Percentiles rank a stretch among this genome's conserved stretches.
Evolutionary conservation across 306 rosid genomes (phyloP).

Genomic region (Sechiopsis laciniata): DNA sequence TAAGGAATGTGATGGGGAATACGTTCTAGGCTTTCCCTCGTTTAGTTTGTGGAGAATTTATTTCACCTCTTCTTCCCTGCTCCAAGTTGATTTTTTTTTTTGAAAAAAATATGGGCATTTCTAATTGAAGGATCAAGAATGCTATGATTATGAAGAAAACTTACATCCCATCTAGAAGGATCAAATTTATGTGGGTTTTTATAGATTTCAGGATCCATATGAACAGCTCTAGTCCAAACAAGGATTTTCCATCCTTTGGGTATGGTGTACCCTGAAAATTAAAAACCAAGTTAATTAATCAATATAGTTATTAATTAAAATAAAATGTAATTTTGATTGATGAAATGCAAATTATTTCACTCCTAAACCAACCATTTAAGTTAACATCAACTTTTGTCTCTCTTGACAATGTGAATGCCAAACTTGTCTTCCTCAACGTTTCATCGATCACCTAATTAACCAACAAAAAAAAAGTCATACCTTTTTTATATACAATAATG

Average conservation of each 20-base stretch:
- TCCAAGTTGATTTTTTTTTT: no score
- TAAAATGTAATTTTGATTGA: no score
- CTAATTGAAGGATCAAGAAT: no score
- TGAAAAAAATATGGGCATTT: no score
- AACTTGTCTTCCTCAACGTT: constrained; percentile 43
- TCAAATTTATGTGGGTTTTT: constrained; percentile 42
- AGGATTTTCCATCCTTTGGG: constrained; percentile 69
- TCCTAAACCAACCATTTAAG: constrained; percentile 38
- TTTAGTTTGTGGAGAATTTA: no score
- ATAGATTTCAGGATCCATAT: constrained; percentile 58
- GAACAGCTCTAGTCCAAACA: constrained; percentile 65
- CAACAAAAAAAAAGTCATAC: background rate
- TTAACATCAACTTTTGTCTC: constrained; percentile 50
- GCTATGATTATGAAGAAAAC: background rate
- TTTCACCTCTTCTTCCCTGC: no score
- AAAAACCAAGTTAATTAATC: background rate
- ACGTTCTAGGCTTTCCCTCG: no score
- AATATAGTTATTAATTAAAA: no score
- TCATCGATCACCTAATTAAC: constrained; percentile 50
- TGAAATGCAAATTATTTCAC: no score
- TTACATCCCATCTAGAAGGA: constrained; percentile 64
- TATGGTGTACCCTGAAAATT: constrained; percentile 42
- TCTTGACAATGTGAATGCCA: constrained; percentile 48
- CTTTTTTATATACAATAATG: no score
- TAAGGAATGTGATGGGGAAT: no score